Evolutionary conservation across 164 flowering plant species (phyloP).

Genomic region (Tinospora cordifolia): DNA sequence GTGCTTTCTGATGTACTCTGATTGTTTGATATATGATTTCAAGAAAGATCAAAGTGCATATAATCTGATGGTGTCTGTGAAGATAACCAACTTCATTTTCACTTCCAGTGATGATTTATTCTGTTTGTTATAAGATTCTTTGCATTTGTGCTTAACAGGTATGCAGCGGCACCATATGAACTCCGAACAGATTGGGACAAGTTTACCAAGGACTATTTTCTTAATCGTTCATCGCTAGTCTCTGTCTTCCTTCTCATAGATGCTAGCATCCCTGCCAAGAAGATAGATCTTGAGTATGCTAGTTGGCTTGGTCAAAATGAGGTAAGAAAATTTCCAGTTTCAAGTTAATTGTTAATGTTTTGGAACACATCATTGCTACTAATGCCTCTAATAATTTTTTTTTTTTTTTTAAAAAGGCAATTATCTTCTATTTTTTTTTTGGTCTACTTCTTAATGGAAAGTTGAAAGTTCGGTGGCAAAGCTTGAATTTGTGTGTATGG

Average conservation of each 20-base stretch:
- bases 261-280: slow-evolving; percentile 89
- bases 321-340: slow-evolving; percentile 30
- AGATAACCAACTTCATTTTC: background rate
- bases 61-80: background rate
- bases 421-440: no score
- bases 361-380: no score
- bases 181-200: slow-evolving; percentile 69
- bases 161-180: slow-evolving; percentile 78
- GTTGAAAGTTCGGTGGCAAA: background rate
- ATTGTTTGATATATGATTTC: no score
- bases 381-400: no score
- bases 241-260: slow-evolving; percentile 88
- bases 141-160: slow-evolving; percentile 36
- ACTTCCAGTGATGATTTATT: no score
- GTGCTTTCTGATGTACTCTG: no score
- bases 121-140: background rate
- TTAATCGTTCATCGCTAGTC: slow-evolving; percentile 68
- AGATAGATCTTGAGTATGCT: slow-evolving; percentile 91
- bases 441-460: background rate
- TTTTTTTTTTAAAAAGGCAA: no score
- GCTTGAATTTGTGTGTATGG: background rate
- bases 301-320: slow-evolving; percentile 92
- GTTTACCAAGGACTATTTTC: slow-evolving; percentile 84
- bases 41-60: no score
- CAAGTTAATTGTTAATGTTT: background rate